phyloP scores from a whole-genome alignment of 306 rosid genomes.

The Cercis canadensis region DNA sequence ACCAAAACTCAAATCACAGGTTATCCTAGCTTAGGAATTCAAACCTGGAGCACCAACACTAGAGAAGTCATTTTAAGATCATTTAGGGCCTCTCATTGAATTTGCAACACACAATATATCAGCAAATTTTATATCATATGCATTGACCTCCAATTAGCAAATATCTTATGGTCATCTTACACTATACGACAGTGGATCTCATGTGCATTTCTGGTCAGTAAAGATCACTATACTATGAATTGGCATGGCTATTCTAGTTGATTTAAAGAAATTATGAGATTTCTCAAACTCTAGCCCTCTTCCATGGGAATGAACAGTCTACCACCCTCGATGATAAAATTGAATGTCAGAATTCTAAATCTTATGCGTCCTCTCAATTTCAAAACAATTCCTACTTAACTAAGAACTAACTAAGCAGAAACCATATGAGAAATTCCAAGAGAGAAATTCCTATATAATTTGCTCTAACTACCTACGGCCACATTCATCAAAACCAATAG shows the following conservation, averaged over 20 bases:
- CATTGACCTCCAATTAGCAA: neutral
- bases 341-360: neutral
- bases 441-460: neutral
- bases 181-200: neutral
- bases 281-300: constrained; percentile 1
- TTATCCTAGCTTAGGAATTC: neutral
- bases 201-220: neutral
- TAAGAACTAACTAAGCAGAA: too few relatives aligned
- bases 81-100: too few relatives aligned
- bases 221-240: neutral
- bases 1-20: too few relatives aligned
- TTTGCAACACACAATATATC: too few relatives aligned
- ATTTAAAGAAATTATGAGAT: neutral
- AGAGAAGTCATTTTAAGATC: too few relatives aligned
- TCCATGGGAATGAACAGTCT: neutral
- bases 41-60: neutral
- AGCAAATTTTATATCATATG: neutral
- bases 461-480: neutral
- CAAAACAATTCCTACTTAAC: too few relatives aligned
- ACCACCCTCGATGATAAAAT: too few relatives aligned
- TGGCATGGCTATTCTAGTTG: neutral
- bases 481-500: neutral
- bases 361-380: neutral
- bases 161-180: neutral
- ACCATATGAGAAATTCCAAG: too few relatives aligned